Conservation (phyloP, 441 rosid species). For the Isatis lusitanica region DNA sequence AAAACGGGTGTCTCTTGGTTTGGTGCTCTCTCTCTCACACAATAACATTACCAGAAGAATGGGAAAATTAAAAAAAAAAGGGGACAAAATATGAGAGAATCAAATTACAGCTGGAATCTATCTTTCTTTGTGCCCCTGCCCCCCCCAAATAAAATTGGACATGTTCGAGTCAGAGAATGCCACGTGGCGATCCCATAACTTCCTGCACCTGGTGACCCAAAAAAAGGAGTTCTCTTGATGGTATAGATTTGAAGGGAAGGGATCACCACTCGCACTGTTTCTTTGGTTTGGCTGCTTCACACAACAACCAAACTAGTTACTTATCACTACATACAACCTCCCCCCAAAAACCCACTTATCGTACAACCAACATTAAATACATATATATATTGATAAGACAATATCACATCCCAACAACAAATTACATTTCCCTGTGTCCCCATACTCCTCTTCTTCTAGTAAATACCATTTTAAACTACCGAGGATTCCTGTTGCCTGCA, state of each 20-base stretch:
- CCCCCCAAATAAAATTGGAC: background rate
- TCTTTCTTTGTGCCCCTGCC: background rate
- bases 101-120: conserved; percentile 30
- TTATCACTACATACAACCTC: background rate
- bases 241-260: background rate
- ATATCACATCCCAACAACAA: conserved; percentile 23
- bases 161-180: background rate
- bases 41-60: background rate
- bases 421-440: background rate
- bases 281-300: conserved; percentile 6
- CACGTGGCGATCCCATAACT: conserved; percentile 10
- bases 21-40: background rate
- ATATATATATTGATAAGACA: conserved; percentile 1
- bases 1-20: background rate
- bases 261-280: background rate
- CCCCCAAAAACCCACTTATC: conserved; percentile 9
- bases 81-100: conserved; percentile 5
- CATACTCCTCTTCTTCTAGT: conserved; percentile 3
- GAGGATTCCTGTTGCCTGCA: conserved; percentile 38
- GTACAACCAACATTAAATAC: conserved; percentile 27
- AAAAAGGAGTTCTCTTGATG: background rate
- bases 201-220: background rate
- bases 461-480: conserved; percentile 7
- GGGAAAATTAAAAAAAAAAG: background rate
- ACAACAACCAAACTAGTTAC: conserved; percentile 13